phyloP scores from a whole-genome alignment of 805 yeast genomes.

The Pichia eremophila region DNA sequence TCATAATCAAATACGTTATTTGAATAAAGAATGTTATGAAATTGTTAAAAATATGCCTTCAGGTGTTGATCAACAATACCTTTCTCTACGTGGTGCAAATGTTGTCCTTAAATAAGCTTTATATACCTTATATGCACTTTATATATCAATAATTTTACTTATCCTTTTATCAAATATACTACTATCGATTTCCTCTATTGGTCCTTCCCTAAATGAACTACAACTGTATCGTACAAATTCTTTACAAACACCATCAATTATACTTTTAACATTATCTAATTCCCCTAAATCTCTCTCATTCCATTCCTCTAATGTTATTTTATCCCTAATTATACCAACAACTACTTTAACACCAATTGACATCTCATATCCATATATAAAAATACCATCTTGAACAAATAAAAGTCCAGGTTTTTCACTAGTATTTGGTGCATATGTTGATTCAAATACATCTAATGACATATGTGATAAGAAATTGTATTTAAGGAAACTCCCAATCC shows the following conservation, averaged over 20 bases:
- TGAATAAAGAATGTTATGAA: constrained; percentile 76
- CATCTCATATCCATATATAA: constrained; percentile 61
- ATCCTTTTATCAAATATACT: constrained; percentile 19
- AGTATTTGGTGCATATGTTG: constrained; percentile 34
- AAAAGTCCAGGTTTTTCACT: constrained; percentile 27
- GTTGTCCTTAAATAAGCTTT: constrained; percentile 58
- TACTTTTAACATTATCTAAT: neutral
- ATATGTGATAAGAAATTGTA: constrained; percentile 68
- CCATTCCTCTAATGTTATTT: neutral
- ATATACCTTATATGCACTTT: too few species aligned
- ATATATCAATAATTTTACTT: too few species aligned
- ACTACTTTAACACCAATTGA: constrained; percentile 60
- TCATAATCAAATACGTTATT: constrained; percentile 63
- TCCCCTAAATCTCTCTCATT: neutral
- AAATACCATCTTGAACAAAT: constrained; percentile 57
- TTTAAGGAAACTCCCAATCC: constrained; percentile 30
- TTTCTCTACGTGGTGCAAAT: constrained; percentile 81
- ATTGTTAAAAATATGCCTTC: constrained; percentile 72
- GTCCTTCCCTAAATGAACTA: constrained; percentile 48
- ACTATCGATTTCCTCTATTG: constrained; percentile 23
- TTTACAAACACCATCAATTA: neutral
- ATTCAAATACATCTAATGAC: constrained; percentile 61
- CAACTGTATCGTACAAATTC: constrained; percentile 32
- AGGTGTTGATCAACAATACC: constrained; percentile 88
- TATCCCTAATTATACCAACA: constrained; percentile 34